These are phyloP conservation scores for Pseudocercospora macadamiae DNA, from an alignment of 2,329 filamentous ascomycete genomes.

Conservation along the genomic window DNA sequence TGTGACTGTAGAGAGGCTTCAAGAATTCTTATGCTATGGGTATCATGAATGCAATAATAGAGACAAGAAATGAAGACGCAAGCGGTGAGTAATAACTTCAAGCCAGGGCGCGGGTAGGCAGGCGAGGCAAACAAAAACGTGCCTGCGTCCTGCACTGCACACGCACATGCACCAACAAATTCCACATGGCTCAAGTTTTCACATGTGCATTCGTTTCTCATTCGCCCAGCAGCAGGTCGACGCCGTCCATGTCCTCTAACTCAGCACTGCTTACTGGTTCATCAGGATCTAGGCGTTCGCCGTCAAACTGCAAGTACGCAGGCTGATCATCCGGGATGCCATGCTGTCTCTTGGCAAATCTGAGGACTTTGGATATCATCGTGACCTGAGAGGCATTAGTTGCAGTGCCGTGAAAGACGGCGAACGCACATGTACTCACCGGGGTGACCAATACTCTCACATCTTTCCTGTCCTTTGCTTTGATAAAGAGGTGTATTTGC, in stretches of 20 bases:
- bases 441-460: conserved; percentile 54
- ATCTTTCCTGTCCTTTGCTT: conserved; percentile 54
- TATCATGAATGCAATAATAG: too few relatives aligned
- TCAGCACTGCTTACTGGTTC: conserved; percentile 67
- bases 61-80: neutral
- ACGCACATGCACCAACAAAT: neutral
- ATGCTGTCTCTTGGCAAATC: conserved; percentile 61
- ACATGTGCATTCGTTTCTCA: conserved; percentile 32
- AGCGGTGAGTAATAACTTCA: neutral
- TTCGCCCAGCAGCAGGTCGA: conserved; percentile 70
- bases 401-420: conserved; percentile 10
- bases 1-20: too few relatives aligned
- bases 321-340: conserved; percentile 55
- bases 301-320: conserved; percentile 73
- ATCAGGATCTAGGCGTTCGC: conserved; percentile 67
- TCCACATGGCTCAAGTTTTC: neutral
- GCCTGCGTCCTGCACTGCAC: neutral
- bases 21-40: too few relatives aligned
- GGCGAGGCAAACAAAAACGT: neutral
- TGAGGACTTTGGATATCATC: conserved; percentile 63
- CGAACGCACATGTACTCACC: conserved; percentile 39
- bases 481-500: conserved; percentile 53
- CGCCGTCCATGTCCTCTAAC: conserved; percentile 71
- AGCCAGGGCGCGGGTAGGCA: neutral
- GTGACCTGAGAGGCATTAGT: conserved; percentile 52